Base-by-base conservation (phyloP, 139 green algal genomes). In the Picochlorum sp. region DNA sequence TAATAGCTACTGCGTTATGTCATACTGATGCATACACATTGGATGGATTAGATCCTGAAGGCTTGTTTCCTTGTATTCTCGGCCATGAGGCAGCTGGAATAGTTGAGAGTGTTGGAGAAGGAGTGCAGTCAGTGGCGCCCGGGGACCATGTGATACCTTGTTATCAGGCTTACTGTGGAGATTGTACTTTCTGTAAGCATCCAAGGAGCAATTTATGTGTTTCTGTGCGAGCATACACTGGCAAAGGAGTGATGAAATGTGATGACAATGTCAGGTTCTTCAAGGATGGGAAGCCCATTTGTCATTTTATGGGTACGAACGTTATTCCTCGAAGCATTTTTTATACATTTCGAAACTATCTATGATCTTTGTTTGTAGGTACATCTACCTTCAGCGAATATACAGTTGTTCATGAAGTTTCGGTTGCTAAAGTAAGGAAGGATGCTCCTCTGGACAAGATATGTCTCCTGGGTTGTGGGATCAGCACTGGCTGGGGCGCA, bases 261-360 rank as follows among this genome's bases (percentile, higher is more conserved):
- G 90, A 99, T 61, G 74, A 72, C 28, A 74, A 83, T 64, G 24
- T 79, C 0, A 81, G 92, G 26, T 95, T 98, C 81, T 71, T 73
- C 79, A 69, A 73, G 25, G 60, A 85, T 37, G 83, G 83, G 54
- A 89, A 94, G 76, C 78, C 80, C 32, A 84, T 99, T 47, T 98
- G 81, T 69, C 93, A 99, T 77, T 99, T 98, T 76, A 99, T 99
- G 93, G 39, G 39, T n/a, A n/a, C n/a, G n/a, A n/a, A n/a, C n/a
- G n/a, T n/a, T n/a, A n/a, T n/a, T n/a, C n/a, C n/a, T n/a, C n/a
- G n/a, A n/a, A n/a, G n/a, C n/a, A n/a, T n/a, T n/a, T n/a, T n/a
- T n/a, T n/a, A n/a, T n/a, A n/a, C n/a, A n/a, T n/a, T n/a, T n/a
- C n/a, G n/a, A n/a, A n/a, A n/a, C n/a, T n/a, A n/a, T n/a, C n/a